Percentiles rank a stretch among this genome's conserved stretches.
These are phyloP conservation scores for Sporothrix variecibatus DNA, from an alignment of 2,329 filamentous ascomycete species.

Conservation along the genomic window DNA sequence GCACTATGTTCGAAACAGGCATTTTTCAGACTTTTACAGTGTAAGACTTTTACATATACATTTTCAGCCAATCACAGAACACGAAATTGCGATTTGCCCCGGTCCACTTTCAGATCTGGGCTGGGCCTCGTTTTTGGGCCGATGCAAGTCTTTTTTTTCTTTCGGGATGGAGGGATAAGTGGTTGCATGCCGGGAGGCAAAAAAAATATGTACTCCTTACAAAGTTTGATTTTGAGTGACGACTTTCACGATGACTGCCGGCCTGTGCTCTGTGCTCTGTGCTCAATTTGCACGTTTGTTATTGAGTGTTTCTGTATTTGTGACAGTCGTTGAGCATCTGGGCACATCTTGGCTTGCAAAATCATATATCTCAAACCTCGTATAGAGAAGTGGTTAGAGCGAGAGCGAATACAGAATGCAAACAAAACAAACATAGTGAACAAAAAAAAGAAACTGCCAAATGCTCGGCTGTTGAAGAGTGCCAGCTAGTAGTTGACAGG, in stretches of 20 bases:
- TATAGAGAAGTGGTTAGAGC: neutral
- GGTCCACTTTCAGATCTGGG: constrained; percentile 11
- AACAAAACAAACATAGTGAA: neutral
- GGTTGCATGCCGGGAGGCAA: constrained; percentile 1
- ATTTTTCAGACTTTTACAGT: neutral
- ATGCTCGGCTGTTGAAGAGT: neutral
- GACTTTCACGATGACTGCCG: neutral
- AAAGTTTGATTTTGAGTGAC: neutral
- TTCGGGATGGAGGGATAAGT: neutral
- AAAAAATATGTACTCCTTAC: neutral
- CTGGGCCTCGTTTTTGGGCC: constrained; percentile 8
- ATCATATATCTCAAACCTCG: neutral
- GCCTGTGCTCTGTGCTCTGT: neutral
- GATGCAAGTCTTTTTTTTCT: neutral
- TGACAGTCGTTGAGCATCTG: neutral
- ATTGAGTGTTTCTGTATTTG: neutral
- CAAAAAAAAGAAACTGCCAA: neutral
- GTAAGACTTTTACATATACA: no score
- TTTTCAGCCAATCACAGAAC: constrained; percentile 29
- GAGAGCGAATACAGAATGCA: neutral
- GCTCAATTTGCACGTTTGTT: neutral
- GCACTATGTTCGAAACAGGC: constrained; percentile 28
- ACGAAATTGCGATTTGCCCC: constrained; percentile 24
- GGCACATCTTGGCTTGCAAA: neutral
- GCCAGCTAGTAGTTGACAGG: neutral